phyloP scores from a whole-genome alignment of 2,329 filamentous ascomycete genomes.

The Talaromyces sp. region DNA sequence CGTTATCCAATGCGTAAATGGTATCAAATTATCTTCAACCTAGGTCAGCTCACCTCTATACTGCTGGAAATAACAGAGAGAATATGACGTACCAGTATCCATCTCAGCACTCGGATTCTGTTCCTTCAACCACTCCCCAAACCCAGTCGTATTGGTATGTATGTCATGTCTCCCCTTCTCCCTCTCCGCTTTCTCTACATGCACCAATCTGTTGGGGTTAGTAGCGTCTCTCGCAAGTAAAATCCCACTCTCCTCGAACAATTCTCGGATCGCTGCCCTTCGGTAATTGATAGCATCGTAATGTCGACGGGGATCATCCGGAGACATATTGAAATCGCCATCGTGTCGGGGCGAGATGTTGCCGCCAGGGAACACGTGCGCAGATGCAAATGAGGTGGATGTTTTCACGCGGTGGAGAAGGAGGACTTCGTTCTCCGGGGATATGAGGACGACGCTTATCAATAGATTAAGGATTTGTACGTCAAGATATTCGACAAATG shows the following conservation, averaged over 20 bases:
- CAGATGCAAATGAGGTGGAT: constrained; percentile 79
- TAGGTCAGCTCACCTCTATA: background rate
- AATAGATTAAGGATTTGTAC: background rate
- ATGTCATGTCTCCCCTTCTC: constrained; percentile 65
- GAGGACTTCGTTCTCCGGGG: constrained; percentile 79
- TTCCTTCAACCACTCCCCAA: constrained; percentile 60
- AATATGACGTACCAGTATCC: constrained; percentile 54
- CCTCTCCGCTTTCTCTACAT: constrained; percentile 57
- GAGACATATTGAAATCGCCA: constrained; percentile 51
- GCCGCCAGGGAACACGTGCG: constrained; percentile 93
- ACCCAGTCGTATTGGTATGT: constrained; percentile 62
- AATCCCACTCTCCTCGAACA: constrained; percentile 93
- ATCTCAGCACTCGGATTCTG: constrained; percentile 35
- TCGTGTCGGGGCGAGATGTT: constrained; percentile 71
- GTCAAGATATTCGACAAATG: background rate
- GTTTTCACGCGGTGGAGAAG: constrained; percentile 81
- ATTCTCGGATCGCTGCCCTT: constrained; percentile 81
- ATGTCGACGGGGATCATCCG: constrained; percentile 57
- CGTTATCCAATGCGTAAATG: constrained; percentile 91
- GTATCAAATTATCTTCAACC: constrained; percentile 60
- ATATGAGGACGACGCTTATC: constrained; percentile 62
- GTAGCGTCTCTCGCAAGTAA: constrained; percentile 58
- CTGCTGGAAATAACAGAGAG: too few relatives aligned
- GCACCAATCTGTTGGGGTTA: constrained; percentile 50
- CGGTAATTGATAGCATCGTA: constrained; percentile 69